Conservation (phyloP, 441 rosid species). For the Adansonia rubrostipa region DNA sequence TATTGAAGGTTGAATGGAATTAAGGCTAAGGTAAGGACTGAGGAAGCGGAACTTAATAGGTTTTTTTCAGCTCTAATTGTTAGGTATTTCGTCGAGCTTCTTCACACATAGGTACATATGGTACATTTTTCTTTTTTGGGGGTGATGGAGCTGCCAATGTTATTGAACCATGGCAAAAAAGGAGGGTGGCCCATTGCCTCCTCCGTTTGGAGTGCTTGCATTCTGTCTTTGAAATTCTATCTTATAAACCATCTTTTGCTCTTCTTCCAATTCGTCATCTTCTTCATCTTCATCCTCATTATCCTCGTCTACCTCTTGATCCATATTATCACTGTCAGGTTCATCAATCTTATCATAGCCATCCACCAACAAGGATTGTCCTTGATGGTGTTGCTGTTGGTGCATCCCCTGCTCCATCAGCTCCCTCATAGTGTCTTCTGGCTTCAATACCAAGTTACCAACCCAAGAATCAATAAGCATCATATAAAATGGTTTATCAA, state of each 20-base stretch:
- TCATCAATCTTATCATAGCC: slow-evolving; percentile 49
- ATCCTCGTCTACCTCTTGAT: neutral
- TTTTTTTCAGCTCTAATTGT: neutral
- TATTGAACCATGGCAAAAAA: slow-evolving; percentile 76
- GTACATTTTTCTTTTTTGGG: slow-evolving; percentile 22
- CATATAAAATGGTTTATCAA: slow-evolving; percentile 22
- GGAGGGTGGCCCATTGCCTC: slow-evolving; percentile 66
- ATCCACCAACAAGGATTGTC: slow-evolving; percentile 41
- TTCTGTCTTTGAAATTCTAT: slow-evolving; percentile 65
- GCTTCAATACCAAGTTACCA: slow-evolving; percentile 54
- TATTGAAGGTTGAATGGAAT: slow-evolving; percentile 1
- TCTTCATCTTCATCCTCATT: slow-evolving; percentile 36
- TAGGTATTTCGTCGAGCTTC: slow-evolving; percentile 28
- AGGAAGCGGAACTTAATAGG: neutral
- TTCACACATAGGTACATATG: slow-evolving; percentile 20
- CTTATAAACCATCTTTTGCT: slow-evolving; percentile 60
- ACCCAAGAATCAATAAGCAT: slow-evolving; percentile 16
- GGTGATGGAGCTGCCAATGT: neutral
- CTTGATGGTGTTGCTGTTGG: slow-evolving; percentile 33
- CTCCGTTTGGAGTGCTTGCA: slow-evolving; percentile 51
- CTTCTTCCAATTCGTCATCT: slow-evolving; percentile 55
- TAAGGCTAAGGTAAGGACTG: neutral
- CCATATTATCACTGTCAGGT: slow-evolving; percentile 42
- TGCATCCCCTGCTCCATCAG: slow-evolving; percentile 39
- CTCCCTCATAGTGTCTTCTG: slow-evolving; percentile 91